Base-by-base conservation (phyloP, 2,329 filamentous ascomycete species). In the Hirsutella minnesotensis region DNA sequence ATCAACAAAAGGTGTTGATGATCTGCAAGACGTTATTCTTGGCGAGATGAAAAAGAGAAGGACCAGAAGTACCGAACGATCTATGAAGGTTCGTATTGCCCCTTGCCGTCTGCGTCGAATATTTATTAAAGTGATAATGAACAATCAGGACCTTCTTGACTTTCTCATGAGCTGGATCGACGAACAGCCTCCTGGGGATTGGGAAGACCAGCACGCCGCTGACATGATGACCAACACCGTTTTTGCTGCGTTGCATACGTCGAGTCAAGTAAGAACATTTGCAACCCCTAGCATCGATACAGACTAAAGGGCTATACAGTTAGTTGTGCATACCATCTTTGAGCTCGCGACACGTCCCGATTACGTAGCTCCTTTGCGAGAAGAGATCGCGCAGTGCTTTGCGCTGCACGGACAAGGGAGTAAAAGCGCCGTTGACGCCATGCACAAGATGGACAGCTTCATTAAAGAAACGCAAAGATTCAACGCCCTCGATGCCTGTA, bases 381-480 rank as follows among this genome's bases (percentile, higher is more conserved):
- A 49, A 10, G 47, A 49, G 31, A 34, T 47, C 16, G 29, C 22
- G 19, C 10, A 42, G 15, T 46, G 45, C 10, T 49, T 49, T 29
- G 40, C 40, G 4, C 2, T 29, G 15, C 35, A 46, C 33, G 47
- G 47, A n/a, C 15, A 45, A 10, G 44, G 42, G 3, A 46, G 44
- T 3, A 47, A 46, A 27, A 18, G 24, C 15, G 44, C 40, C 12
- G 19, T 49, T 1, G 44, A 46, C 19, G 27, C 33, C 34, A 44
- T 49, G 42, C 16, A 44, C 35, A 47, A 47, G 38, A 34, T 49
- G n/a, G 47, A 49, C 19, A 49, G 47, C 29, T 47, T 49, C 35
- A 49, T 49, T 42, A 49, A 49, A 30, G 47, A 49, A 21, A 49
- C 45, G n/a, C 47, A 49, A 30, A 38, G 47, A 19, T 42, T 27